A percentile compares a stretch with the other conserved stretches of the same genome.
These are phyloP conservation scores for Termitomyces heimii DNA, from an alignment of 768 basidiomycete genomes.

Conservation along the genomic window DNA sequence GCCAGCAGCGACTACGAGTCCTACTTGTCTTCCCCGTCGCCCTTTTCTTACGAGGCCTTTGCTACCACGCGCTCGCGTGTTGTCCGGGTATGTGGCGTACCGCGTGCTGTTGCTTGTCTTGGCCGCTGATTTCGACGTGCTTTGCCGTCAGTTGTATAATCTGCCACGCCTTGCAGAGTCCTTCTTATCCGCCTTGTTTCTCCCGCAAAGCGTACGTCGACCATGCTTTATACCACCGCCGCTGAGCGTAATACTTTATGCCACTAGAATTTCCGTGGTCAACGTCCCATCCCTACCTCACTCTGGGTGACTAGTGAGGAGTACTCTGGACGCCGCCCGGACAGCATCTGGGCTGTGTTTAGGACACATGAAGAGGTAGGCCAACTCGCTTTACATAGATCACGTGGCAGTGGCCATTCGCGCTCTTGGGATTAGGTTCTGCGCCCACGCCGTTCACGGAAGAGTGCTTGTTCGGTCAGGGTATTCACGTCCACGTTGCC, in stretches of 20 bases:
- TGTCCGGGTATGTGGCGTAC: slow-evolving; percentile 38
- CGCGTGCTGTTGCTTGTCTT: slow-evolving; percentile 4
- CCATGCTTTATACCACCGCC: slow-evolving; percentile 15
- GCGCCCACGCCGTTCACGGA: slow-evolving; percentile 17
- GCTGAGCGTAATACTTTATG: slow-evolving; percentile 14
- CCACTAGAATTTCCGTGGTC: slow-evolving; percentile 13
- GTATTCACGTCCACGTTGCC: slow-evolving; percentile 15
- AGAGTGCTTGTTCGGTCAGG: slow-evolving; percentile 6
- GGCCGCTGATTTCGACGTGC: slow-evolving; percentile 9
- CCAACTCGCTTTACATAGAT: slow-evolving; percentile 8
- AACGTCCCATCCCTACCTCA: slow-evolving; percentile 31
- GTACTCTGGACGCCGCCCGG: slow-evolving; percentile 15
- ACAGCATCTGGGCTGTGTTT: slow-evolving; percentile 53
- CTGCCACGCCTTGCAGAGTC: slow-evolving; percentile 30
- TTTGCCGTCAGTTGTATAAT: slow-evolving; percentile 28
- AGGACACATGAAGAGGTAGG: slow-evolving; percentile 57
- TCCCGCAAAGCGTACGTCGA: slow-evolving; percentile 28
- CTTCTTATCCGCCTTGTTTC: slow-evolving; percentile 32
- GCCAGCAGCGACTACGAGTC: slow-evolving; percentile 23
- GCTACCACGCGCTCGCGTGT: slow-evolving; percentile 46
- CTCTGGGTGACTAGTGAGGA: slow-evolving; percentile 44
- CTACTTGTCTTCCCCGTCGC: slow-evolving; percentile 12
- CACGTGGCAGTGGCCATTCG: slow-evolving; percentile 18
- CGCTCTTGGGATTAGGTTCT: slow-evolving; percentile 14
- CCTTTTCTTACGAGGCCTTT: slow-evolving; percentile 33